These are phyloP conservation scores for Lipomyces spencermartinsiae DNA, from an alignment of 805 yeast genomes.

Conservation along the genomic window DNA sequence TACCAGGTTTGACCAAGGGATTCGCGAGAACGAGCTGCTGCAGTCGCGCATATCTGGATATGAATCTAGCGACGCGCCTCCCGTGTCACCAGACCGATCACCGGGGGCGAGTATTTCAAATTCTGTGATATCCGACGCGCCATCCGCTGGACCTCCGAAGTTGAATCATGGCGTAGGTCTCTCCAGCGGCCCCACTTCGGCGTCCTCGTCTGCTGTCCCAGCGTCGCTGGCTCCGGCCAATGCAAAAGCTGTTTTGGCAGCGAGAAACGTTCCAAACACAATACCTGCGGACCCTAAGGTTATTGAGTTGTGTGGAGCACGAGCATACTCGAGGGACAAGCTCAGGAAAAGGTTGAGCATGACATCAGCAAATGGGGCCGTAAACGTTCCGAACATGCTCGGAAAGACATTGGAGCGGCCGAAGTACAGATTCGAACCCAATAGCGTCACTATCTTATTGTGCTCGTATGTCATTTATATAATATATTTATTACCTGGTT, in stretches of 20 bases:
- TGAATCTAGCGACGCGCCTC: neutral
- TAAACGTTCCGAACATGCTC: neutral
- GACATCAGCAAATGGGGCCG: neutral
- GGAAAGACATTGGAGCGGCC: neutral
- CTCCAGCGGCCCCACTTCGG: neutral
- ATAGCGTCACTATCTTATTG: neutral
- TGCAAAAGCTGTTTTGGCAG: neutral
- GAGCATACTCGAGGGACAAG: neutral
- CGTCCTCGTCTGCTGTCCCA: neutral
- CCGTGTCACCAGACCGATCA: neutral
- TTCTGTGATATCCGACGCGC: neutral
- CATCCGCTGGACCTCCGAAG: neutral
- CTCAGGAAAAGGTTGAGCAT: neutral
- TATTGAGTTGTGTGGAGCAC: neutral
- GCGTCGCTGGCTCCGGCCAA: neutral
- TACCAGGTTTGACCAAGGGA: neutral
- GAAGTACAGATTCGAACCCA: neutral
- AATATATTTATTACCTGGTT: neutral
- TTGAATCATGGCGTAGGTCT: neutral
- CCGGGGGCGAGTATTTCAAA: neutral
- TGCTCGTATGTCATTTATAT: neutral
- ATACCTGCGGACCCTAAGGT: neutral
- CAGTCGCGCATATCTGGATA: neutral
- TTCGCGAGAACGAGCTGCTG: conserved; percentile 1
- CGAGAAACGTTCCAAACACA: neutral